Base-by-base conservation (phyloP, 495 filamentous ascomycete species). In the Talaromyces ruber region DNA sequence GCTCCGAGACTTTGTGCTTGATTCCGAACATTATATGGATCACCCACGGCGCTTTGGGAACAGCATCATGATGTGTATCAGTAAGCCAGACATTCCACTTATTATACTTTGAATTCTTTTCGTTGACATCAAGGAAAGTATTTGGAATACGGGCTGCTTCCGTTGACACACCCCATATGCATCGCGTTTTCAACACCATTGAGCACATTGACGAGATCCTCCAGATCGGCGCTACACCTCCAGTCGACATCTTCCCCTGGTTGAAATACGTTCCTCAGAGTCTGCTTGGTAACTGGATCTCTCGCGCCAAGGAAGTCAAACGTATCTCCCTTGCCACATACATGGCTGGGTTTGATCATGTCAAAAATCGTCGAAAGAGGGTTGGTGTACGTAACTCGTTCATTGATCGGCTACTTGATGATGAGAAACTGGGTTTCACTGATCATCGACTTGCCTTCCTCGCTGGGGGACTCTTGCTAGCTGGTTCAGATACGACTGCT, bases 11-110 rank as follows among this genome's bases (percentile, higher is more conserved):
- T 70, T 79, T 43, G 21, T 73, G 3, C n/a, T 67, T 0, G 26
- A 51, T 3, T 81, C 80, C 2, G 61, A 72, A 9, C 37, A 76
- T 4, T 68, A 72, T 43, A 45, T 80, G 78, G 30, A 62, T 18
- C 80, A 84, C 61, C 73, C 77, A 0, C 77, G 76, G 63, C 63
- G 80, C 4, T 80, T 70, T 61, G 76, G 72, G 58, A 78, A 78
- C 64, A 76, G 72, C 51, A 74, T 79, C 58, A 76, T 68, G 62
- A 76, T 70, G 66, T 64, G 62, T 34, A 63, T 76, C 12, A n/a
- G 52, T 55, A 55, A 28, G 25, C 64, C 67, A 37, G 12, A 37
- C 1, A 37, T 63, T 21, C 63, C 63, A n/a, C 29, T 45, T 45
- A 3, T 45, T 21, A 9, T 7, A 12, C 32, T 3, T 37, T 37